These are phyloP conservation scores for Otatea glauca DNA, from an alignment of 176 grass and related monocot species.

Conservation along the genomic window DNA sequence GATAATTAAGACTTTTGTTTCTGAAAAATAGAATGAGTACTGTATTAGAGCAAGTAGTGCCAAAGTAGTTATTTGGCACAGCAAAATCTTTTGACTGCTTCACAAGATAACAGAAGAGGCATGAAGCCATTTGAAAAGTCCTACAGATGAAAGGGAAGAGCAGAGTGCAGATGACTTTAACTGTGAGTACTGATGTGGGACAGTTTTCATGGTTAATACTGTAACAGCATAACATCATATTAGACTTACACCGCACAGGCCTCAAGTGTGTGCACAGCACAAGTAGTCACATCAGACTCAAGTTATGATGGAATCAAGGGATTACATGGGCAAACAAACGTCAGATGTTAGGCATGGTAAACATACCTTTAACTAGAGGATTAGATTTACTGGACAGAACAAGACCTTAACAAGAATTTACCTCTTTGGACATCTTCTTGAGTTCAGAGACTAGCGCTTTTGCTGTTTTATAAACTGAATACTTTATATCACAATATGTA, in stretches of 20 bases:
- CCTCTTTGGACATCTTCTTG: constrained; percentile 82
- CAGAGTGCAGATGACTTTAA: not conserved
- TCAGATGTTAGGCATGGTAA: not conserved
- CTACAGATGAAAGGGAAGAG: too few relatives aligned
- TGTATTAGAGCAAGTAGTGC: not conserved
- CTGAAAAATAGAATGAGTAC: not conserved
- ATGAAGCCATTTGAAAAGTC: not conserved
- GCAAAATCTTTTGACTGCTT: not conserved
- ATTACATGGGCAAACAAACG: not conserved
- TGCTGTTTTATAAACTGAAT: constrained; percentile 46
- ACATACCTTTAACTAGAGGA: not conserved
- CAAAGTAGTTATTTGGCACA: not conserved
- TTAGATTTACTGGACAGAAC: not conserved
- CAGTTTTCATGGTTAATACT: not conserved
- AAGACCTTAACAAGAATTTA: constrained; percentile 38
- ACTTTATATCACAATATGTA: not conserved
- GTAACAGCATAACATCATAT: not conserved
- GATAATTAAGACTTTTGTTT: not conserved
- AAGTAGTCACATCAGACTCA: not conserved
- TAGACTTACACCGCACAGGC: not conserved
- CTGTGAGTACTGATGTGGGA: not conserved
- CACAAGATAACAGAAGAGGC: not conserved
- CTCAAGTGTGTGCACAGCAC: too few relatives aligned
- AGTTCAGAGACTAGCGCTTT: constrained; percentile 84
- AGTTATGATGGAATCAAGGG: not conserved